Evolutionary conservation across 2,329 filamentous ascomycete genomes (phyloP).

Genomic region (Aspergillus pseudoglaucus): DNA sequence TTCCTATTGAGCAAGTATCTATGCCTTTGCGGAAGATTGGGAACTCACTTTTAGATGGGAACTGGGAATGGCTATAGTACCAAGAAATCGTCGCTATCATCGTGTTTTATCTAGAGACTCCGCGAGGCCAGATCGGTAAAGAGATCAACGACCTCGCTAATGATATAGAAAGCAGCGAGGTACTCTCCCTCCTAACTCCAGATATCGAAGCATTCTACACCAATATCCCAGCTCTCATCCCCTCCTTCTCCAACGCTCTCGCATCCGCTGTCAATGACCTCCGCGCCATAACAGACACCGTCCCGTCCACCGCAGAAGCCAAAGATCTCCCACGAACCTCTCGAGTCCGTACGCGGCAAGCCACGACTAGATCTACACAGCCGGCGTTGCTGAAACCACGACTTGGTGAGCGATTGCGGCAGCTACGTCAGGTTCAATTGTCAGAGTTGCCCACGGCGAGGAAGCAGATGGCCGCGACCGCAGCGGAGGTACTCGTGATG

Average conservation of each 20-base stretch:
- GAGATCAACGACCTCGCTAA: slow-evolving; percentile 10
- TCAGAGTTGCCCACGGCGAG: slow-evolving; percentile 27
- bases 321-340: slow-evolving; percentile 7
- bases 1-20: background rate
- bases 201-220: slow-evolving; percentile 32
- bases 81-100: slow-evolving; percentile 31
- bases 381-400: slow-evolving; percentile 19
- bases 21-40: background rate
- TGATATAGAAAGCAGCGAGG: background rate
- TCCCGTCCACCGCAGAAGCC: slow-evolving; percentile 2
- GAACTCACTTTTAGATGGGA: background rate
- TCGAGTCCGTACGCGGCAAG: slow-evolving; percentile 9
- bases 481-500: slow-evolving; percentile 26
- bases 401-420: slow-evolving; percentile 20
- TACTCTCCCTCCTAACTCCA: slow-evolving; percentile 25
- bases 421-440: slow-evolving; percentile 25
- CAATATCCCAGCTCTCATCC: slow-evolving; percentile 19
- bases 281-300: slow-evolving; percentile 18
- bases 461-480: slow-evolving; percentile 28
- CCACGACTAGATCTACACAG: background rate
- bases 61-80: slow-evolving; percentile 15
- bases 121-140: slow-evolving; percentile 14
- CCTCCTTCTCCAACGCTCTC: slow-evolving; percentile 20
- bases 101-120: slow-evolving; percentile 31
- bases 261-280: slow-evolving; percentile 20